Evolutionary conservation across 2,329 filamentous ascomycete species (phyloP), one percentile per base, ranked within the genome.

Genomic region (Aspergillus sp.): DNA sequence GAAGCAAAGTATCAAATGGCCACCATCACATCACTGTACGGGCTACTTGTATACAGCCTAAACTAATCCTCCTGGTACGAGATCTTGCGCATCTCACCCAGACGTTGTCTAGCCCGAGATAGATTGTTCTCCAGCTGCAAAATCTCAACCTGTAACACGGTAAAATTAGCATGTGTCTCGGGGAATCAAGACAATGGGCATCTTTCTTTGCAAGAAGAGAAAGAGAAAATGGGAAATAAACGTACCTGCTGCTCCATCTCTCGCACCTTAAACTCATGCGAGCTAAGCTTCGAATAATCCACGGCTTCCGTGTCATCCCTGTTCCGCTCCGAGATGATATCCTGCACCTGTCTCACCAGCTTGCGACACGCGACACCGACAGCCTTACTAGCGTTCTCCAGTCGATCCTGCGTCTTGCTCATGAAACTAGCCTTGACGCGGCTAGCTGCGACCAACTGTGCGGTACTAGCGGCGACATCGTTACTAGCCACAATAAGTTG

Each of bases 191-290:
- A 32, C 27, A 37, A 39, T 46, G 15, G 44, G 17, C 25, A 44
- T 32, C 27, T 42, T 12, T 20, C 35, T 5, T 33, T 39, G 3
- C 44, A 5, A 30, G 32, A n/a, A 13, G 22, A 23, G n/a, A 30
- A 53, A 43, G 38, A 39, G 32, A 49, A 23, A 43, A 41, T 30
- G 25, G 32, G 19, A 47, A 44, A 7, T 49, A 49, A 49, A 78
- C 80, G 61, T 78, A 95, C 90, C 87, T 98, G 93, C 67, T 98
- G 93, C 74, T 98, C 93, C 93, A 98, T 98, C 74, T 98, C 90
- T 60, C 86, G 81, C 45, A 96, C 90, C 79, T 98, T 98, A 78
- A 98, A 97, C 74, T 98, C 93, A 70, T 96, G 91, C 27, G 86
- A 83, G 53, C 88, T 90, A 42, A 98, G 75, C 73, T 90, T 88